phyloP scores from a whole-genome alignment of 2,329 filamentous ascomycete species.

The Cryphonectria naterciae region DNA sequence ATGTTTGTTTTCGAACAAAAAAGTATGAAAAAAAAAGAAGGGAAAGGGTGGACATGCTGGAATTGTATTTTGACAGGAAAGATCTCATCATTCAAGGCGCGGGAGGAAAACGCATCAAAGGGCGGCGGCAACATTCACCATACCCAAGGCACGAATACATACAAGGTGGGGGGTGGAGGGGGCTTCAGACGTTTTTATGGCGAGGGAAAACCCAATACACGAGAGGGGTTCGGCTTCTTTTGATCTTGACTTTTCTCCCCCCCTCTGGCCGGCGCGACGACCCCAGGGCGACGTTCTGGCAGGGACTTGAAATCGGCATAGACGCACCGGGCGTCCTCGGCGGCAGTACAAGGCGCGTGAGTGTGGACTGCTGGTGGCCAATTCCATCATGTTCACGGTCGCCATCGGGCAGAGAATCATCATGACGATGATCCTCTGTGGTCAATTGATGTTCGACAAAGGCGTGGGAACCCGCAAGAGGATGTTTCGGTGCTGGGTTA shows the following conservation, averaged over 20 bases:
- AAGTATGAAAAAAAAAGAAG: slow-evolving; percentile 21
- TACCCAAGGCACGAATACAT: slow-evolving; percentile 15
- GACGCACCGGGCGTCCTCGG: neutral
- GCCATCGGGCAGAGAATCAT: neutral
- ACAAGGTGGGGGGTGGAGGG: neutral
- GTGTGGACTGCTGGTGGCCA: too few species aligned
- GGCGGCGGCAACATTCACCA: slow-evolving; percentile 21
- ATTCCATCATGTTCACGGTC: neutral
- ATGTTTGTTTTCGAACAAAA: slow-evolving; percentile 18
- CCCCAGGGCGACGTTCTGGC: neutral
- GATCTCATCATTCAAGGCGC: slow-evolving; percentile 22
- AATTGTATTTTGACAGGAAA: slow-evolving; percentile 20
- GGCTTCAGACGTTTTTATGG: neutral
- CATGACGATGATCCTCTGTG: neutral
- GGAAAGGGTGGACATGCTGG: slow-evolving; percentile 19
- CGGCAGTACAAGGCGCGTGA: too few species aligned
- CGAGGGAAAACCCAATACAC: neutral
- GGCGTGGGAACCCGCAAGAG: slow-evolving; percentile 1
- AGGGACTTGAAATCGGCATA: neutral
- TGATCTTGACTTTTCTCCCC: neutral
- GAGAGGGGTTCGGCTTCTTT: neutral
- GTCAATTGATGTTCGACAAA: neutral
- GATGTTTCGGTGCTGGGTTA: neutral
- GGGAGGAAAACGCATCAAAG: slow-evolving; percentile 19
- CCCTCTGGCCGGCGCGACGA: neutral